Evolutionary conservation across 176 grass and related monocot species (phyloP).

Genomic region (Elaeis guineensis): DNA sequence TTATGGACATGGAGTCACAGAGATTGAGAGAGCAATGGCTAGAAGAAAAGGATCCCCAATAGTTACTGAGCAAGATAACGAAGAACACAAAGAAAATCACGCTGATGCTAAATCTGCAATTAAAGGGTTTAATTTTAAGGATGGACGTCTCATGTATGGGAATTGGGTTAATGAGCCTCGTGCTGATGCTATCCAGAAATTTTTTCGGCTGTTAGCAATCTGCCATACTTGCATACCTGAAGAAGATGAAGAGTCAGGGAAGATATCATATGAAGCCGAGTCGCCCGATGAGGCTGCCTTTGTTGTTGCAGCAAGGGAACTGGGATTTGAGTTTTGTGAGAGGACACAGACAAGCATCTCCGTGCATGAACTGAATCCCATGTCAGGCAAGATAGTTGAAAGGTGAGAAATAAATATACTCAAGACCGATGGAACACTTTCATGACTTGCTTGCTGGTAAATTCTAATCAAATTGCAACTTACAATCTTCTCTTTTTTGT

Average conservation of each 20-base stretch:
- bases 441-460: too few relatives aligned
- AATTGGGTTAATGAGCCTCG: constrained; percentile 52
- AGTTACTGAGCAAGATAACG: constrained; percentile 17
- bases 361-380: constrained; percentile 54
- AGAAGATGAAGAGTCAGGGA: constrained; percentile 48
- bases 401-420: constrained; percentile 30
- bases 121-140: constrained; percentile 85
- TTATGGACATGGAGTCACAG: constrained; percentile 62
- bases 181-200: constrained; percentile 42
- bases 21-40: constrained; percentile 73
- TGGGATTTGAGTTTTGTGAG: constrained; percentile 75
- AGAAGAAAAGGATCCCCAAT: constrained; percentile 38
- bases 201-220: constrained; percentile 58
- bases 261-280: constrained; percentile 83
- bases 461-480: background rate
- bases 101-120: constrained; percentile 8
- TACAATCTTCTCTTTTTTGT: constrained; percentile 4
- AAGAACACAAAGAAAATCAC: constrained; percentile 4
- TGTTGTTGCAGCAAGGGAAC: constrained; percentile 61
- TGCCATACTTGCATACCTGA: constrained; percentile 94
- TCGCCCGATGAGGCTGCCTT: constrained; percentile 91
- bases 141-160: constrained; percentile 68
- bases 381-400: constrained; percentile 37
- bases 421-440: too few relatives aligned
- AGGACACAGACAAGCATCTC: constrained; percentile 59